Evolutionary conservation across 805 yeast genomes (phyloP), one percentile per base, ranked within the genome.

Genomic region (Lipomyces sp.): DNA sequence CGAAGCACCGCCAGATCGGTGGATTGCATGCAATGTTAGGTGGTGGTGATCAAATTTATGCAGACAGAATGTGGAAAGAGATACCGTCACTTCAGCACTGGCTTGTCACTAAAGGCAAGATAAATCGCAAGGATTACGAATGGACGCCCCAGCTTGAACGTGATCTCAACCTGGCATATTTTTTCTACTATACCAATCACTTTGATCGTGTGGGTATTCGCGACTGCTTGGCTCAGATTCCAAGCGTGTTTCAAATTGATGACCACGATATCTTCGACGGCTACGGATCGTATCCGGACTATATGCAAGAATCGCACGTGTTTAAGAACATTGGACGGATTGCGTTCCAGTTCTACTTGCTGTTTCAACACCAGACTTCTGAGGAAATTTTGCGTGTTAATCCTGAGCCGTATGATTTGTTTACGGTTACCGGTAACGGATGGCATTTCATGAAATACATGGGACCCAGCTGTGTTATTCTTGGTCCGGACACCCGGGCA

Each of bases 231-330:
- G 87, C 96, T 0, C 86, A 86, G 57, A 93, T 94, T 69, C 98
- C 99, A 4, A 84, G 89, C 45, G 82, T 94, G 63, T 94, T 93
- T 77, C 85, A 94, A 39, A 93, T 81, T 78, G 99, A 94, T 77
- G 99, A 94, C 77, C 99, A 94, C 78, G 98, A 95, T 77, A 90
- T 94, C 61, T 93, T 95, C 71, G 99, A 94, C 75, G 99, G 98
- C 2, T 94, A 86, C 78, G 99, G 98, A 1, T 90, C 97, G 0
- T 94, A 94, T 77, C 81, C 83, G 59, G 90, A 92, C 71, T 64
- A 77, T 0, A 90, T 97, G 42, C 92, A 92, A 97, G 73, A 73
- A 2, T 85, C 86, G 51, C 87, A 86, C 0, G 84, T 90, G 7
- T 90, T 94, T 75, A 76, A 78, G 64, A 85, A 88, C 11, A 83